Percentiles rank a stretch among this genome's conserved stretches.
These are phyloP conservation scores for Blastocrithidia nonstop DNA, from an alignment of 208 protist species.

Conservation along the genomic window DNA sequence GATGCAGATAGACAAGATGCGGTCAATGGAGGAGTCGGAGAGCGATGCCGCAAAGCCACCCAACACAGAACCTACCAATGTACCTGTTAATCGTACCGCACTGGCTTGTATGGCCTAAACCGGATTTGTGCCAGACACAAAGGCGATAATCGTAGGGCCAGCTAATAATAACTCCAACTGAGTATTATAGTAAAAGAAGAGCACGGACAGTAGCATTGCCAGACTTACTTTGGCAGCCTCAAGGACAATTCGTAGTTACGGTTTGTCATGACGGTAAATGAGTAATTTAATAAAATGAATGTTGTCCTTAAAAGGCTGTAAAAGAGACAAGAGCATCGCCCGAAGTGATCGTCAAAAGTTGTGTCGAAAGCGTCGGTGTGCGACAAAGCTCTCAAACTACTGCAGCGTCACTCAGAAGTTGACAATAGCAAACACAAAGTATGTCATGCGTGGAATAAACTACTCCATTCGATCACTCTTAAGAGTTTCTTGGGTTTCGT, in stretches of 20 bases:
- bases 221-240: conserved; percentile 65
- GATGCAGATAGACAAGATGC: conserved; percentile 33
- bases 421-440: conserved; percentile 68
- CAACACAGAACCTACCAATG: conserved; percentile 46
- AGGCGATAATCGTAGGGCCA: conserved; percentile 64
- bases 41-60: conserved; percentile 58
- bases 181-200: conserved; percentile 58
- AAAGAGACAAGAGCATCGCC: conserved; percentile 14
- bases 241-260: conserved; percentile 35
- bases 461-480: conserved; percentile 38
- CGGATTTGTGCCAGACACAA: conserved; percentile 55
- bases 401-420: conserved; percentile 56
- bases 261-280: conserved; percentile 12
- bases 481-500: conserved; percentile 16
- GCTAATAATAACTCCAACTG: conserved; percentile 40
- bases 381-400: conserved; percentile 22
- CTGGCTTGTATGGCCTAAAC: conserved; percentile 52
- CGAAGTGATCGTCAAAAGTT: conserved; percentile 9
- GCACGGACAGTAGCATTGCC: conserved; percentile 53
- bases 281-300: conserved; percentile 18
- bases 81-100: conserved; percentile 37
- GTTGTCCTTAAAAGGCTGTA: conserved; percentile 27
- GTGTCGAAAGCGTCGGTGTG: conserved; percentile 5
- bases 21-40: conserved; percentile 21
- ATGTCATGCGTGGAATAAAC: conserved; percentile 68